Conservation (phyloP, 2,329 filamentous ascomycete species). For the Clonostachys byssicola region DNA sequence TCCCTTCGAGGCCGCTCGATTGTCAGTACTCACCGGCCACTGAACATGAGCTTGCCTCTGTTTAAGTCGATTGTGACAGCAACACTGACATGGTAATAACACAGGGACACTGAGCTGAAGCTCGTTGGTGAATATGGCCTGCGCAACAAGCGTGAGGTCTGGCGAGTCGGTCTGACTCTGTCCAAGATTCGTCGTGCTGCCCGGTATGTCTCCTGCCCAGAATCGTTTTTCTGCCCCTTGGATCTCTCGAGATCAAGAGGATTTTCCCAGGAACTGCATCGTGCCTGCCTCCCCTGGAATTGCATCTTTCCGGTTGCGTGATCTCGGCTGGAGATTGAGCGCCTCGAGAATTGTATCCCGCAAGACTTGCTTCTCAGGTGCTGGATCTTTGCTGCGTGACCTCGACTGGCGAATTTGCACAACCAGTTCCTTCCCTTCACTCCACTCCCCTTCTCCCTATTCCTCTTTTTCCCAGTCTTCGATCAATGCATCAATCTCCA, state of each 20-base stretch:
- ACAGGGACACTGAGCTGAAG: constrained; percentile 99
- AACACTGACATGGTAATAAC: constrained; percentile 59
- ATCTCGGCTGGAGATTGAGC: no score
- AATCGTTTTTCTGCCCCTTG: not conserved
- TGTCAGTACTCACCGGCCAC: constrained; percentile 97
- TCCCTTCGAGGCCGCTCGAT: constrained; percentile 99
- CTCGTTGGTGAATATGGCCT: constrained; percentile 99
- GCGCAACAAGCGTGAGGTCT: constrained; percentile 99
- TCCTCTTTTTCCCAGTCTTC: no score
- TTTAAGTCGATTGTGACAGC: constrained; percentile 81
- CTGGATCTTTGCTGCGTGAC: not conserved
- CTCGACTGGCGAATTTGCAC: not conserved
- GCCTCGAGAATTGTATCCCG: no score
- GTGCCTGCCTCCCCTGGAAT: no score
- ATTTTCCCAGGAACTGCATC: no score
- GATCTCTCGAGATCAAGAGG: no score
- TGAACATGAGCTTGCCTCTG: constrained; percentile 97
- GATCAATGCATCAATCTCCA: no score
- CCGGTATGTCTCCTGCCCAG: constrained; percentile 59
- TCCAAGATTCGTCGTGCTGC: constrained; percentile 99
- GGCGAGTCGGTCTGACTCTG: constrained; percentile 98
- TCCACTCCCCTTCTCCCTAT: no score
- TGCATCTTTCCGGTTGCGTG: no score
- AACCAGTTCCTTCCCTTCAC: not conserved
- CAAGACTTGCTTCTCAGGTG: no score